phyloP scores from a whole-genome alignment of 2,329 filamentous ascomycete genomes.

The Fusarium sp. region DNA sequence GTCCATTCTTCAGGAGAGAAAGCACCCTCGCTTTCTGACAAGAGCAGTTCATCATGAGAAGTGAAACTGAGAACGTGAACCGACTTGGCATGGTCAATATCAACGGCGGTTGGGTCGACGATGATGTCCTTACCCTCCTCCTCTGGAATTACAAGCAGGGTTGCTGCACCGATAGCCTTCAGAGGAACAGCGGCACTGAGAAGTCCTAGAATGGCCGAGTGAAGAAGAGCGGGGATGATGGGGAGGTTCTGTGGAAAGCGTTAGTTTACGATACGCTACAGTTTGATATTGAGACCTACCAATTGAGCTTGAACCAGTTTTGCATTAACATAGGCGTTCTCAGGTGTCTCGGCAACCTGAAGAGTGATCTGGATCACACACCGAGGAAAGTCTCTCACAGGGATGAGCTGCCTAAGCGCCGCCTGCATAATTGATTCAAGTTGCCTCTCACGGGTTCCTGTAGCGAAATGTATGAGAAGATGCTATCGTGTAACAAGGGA shows the following conservation, averaged over 20 bases:
- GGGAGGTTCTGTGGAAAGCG: conserved; percentile 74
- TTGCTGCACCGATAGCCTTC: conserved; percentile 77
- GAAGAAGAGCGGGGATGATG: conserved; percentile 85
- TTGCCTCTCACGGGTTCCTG: conserved; percentile 82
- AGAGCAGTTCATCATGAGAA: conserved; percentile 78
- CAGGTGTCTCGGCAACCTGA: conserved; percentile 80
- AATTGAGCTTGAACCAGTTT: conserved; percentile 73
- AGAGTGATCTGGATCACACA: conserved; percentile 85
- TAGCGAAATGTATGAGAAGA: conserved; percentile 41
- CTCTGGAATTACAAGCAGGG: conserved; percentile 71
- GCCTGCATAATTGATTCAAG: conserved; percentile 83
- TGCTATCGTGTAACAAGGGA: conserved; percentile 4
- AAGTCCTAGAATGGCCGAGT: conserved; percentile 83
- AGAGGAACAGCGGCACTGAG: conserved; percentile 88
- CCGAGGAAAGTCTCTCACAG: conserved; percentile 82
- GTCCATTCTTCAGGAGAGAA: conserved; percentile 87
- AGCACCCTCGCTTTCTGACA: conserved; percentile 85
- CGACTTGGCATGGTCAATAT: conserved; percentile 75
- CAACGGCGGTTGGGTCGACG: conserved; percentile 73
- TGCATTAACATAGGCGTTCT: conserved; percentile 74
- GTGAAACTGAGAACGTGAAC: conserved; percentile 89
- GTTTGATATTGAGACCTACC: conserved; percentile 60
- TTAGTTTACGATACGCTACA: conserved; percentile 23
- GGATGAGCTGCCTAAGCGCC: conserved; percentile 80
- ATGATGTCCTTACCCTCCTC: conserved; percentile 62